These are phyloP conservation scores for Crucibulum laeve DNA, from an alignment of 768 basidiomycete species.

Conservation along the genomic window DNA sequence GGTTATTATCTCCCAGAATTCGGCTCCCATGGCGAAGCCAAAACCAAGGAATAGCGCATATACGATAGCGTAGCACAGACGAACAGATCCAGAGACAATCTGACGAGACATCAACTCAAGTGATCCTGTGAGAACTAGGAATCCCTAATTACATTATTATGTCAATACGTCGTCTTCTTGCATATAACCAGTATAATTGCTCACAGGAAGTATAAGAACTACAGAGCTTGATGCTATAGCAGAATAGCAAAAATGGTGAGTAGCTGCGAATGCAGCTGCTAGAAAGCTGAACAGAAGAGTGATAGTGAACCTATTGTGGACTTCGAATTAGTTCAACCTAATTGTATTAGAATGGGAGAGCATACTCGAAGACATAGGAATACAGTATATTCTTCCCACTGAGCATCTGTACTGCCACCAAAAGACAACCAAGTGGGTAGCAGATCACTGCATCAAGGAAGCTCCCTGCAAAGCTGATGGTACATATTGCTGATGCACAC, in stretches of 20 bases:
- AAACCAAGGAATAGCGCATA: slow-evolving; percentile 80
- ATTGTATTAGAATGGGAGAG: neutral
- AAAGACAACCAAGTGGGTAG: slow-evolving; percentile 72
- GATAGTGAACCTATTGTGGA: slow-evolving; percentile 64
- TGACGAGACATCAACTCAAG: slow-evolving; percentile 79
- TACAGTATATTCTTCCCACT: slow-evolving; percentile 76
- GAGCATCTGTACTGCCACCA: slow-evolving; percentile 69
- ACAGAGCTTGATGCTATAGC: slow-evolving; percentile 74
- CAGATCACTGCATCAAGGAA: slow-evolving; percentile 73
- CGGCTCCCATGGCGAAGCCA: slow-evolving; percentile 76
- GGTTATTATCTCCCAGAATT: slow-evolving; percentile 59
- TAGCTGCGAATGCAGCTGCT: slow-evolving; percentile 67
- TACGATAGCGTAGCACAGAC: slow-evolving; percentile 73
- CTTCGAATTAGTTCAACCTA: slow-evolving; percentile 1
- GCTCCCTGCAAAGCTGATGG: slow-evolving; percentile 66
- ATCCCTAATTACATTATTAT: slow-evolving; percentile 35
- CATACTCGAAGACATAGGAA: slow-evolving; percentile 72
- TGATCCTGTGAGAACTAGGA: slow-evolving; percentile 66
- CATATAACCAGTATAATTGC: slow-evolving; percentile 11
- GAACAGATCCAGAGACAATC: slow-evolving; percentile 80
- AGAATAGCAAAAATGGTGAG: slow-evolving; percentile 73
- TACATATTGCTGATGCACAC: slow-evolving; percentile 73
- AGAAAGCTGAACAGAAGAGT: slow-evolving; percentile 78
- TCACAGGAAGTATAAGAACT: slow-evolving; percentile 74
- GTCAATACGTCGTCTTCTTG: neutral